Conservation (phyloP, 2,329 filamentous ascomycete genomes). For the Ceratocystiopsis sp. region DNA sequence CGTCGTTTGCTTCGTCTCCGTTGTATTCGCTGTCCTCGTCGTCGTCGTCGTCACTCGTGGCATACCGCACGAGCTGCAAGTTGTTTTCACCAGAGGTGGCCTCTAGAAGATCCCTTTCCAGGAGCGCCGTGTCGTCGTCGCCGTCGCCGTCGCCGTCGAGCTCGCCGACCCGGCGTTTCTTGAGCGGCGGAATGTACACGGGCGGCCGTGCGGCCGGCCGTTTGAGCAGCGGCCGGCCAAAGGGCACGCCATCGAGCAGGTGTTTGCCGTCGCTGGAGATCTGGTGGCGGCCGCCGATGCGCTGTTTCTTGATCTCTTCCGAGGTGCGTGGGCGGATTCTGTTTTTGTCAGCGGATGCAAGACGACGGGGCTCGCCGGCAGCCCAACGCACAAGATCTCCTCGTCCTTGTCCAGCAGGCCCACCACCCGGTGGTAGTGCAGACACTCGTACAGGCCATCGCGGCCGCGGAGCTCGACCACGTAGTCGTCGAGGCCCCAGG, state of each 20-base stretch:
- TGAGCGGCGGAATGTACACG: slow-evolving; percentile 57
- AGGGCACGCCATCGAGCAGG: slow-evolving; percentile 71
- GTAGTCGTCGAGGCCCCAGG: slow-evolving; percentile 87
- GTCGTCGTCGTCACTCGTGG: slow-evolving; percentile 10
- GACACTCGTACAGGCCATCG: slow-evolving; percentile 59
- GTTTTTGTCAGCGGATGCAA: background rate
- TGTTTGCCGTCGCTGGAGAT: slow-evolving; percentile 65
- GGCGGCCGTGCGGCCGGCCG: slow-evolving; percentile 42
- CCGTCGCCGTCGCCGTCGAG: background rate
- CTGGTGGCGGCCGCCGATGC: slow-evolving; percentile 62
- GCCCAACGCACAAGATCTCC: slow-evolving; percentile 50
- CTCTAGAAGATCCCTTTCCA: too few relatives aligned
- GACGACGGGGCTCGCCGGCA: too few relatives aligned
- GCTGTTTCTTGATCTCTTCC: slow-evolving; percentile 55
- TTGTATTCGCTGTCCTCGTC: slow-evolving; percentile 7
- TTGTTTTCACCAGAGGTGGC: too few relatives aligned
- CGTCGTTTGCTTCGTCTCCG: background rate
- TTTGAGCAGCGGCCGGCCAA: slow-evolving; percentile 56
- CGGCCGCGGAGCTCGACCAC: slow-evolving; percentile 51
- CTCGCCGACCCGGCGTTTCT: slow-evolving; percentile 36
- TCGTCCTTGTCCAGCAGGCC: slow-evolving; percentile 67
- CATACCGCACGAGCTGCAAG: slow-evolving; percentile 13
- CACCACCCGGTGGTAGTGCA: slow-evolving; percentile 64
- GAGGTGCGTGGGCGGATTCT: slow-evolving; percentile 66
- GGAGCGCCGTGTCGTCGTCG: background rate